These are phyloP conservation scores for Moesziomyces antarcticus DNA, from an alignment of 1,284 basidiomycete species.

Conservation along the genomic window DNA sequence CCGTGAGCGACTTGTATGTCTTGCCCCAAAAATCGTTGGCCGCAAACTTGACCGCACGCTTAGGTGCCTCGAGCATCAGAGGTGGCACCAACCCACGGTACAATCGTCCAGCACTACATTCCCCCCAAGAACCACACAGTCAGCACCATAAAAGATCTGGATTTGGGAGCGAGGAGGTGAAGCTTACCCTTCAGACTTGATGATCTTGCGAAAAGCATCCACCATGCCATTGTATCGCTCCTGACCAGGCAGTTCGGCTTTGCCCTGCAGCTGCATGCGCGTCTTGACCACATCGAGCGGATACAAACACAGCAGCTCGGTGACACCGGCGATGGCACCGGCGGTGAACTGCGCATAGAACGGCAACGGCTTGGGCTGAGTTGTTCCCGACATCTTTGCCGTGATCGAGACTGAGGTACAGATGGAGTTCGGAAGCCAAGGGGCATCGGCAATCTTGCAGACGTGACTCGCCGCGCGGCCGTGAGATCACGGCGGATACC, in stretches of 20 bases:
- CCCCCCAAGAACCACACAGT: background rate
- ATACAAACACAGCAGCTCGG: constrained; percentile 90
- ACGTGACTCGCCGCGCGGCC: too few species aligned
- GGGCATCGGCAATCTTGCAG: too few species aligned
- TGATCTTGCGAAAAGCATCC: constrained; percentile 80
- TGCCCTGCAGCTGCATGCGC: constrained; percentile 92
- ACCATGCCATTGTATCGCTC: constrained; percentile 75
- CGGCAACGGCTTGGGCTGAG: constrained; percentile 72
- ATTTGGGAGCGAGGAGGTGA: background rate
- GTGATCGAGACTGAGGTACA: too few species aligned
- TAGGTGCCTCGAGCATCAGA: constrained; percentile 93
- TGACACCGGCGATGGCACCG: constrained; percentile 84
- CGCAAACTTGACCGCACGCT: constrained; percentile 93
- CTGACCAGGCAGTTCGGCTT: constrained; percentile 72
- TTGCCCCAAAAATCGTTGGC: constrained; percentile 90
- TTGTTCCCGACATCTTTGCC: constrained; percentile 23
- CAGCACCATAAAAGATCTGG: background rate
- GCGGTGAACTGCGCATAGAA: constrained; percentile 88
- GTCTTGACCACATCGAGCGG: constrained; percentile 87
- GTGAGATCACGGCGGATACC: too few species aligned
- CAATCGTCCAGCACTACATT: constrained; percentile 74
- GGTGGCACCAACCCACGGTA: constrained; percentile 96
- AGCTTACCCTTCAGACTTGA: constrained; percentile 85
- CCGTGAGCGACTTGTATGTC: constrained; percentile 70
- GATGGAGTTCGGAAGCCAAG: too few species aligned